Conservation (phyloP, 805 yeast genomes). For the Brettanomyces custersianus region DNA sequence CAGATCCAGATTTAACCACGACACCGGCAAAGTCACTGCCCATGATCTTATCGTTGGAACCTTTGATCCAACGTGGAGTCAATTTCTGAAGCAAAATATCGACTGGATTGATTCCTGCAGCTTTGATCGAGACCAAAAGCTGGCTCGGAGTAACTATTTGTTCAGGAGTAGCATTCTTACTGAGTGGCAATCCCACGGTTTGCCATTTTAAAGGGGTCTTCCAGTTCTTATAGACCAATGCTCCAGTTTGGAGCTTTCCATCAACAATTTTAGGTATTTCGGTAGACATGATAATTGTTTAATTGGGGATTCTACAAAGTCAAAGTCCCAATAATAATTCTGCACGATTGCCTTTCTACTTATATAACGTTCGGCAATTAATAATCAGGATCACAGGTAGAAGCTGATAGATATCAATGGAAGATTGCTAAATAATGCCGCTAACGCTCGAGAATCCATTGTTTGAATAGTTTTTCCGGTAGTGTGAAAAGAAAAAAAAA, state of each 20-base stretch:
- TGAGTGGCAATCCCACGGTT: conserved; percentile 5
- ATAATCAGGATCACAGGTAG: no score
- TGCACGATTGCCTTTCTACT: no score
- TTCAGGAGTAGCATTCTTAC: not conserved
- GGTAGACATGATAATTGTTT: not conserved
- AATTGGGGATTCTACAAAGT: no score
- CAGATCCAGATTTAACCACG: conserved; percentile 14
- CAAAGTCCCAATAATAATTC: no score
- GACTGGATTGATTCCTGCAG: conserved; percentile 16
- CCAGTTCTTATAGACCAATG: conserved; percentile 10
- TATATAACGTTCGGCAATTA: no score
- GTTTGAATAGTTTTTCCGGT: no score
- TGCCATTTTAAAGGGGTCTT: conserved; percentile 5
- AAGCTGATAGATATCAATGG: no score
- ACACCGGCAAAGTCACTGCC: conserved; percentile 21
- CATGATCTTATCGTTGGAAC: conserved; percentile 8
- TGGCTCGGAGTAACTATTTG: conserved; percentile 9
- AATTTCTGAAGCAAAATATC: conserved; percentile 10
- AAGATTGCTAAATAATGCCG: no score
- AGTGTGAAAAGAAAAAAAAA: no score
- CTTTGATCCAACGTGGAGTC: conserved; percentile 5
- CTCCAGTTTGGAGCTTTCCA: conserved; percentile 6
- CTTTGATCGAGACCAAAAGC: conserved; percentile 11
- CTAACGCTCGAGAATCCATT: no score
- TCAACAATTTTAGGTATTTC: conserved; percentile 5